These are phyloP conservation scores for Tardiomyces blankii DNA, from an alignment of 1,139 yeast genomes.

Conservation along the genomic window DNA sequence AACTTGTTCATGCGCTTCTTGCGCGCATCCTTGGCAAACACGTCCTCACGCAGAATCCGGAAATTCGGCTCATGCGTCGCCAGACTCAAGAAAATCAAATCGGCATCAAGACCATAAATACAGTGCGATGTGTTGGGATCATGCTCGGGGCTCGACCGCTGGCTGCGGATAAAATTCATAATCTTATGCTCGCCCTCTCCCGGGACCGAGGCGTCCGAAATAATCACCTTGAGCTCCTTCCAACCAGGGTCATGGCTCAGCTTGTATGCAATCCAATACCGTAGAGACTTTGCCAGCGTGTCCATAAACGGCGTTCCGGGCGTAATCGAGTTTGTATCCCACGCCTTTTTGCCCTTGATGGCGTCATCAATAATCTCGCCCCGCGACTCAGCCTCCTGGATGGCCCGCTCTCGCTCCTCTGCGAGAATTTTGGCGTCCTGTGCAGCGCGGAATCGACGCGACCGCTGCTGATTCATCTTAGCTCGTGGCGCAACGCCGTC, in stretches of 20 bases:
- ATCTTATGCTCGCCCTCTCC: slow-evolving; percentile 99
- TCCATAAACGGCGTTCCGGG: slow-evolving; percentile 99
- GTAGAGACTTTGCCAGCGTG: slow-evolving; percentile 67
- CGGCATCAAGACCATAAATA: slow-evolving; percentile 97
- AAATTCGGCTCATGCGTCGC: slow-evolving; percentile 98
- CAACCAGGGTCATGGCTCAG: slow-evolving; percentile 84
- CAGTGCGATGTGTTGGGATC: slow-evolving; percentile 88
- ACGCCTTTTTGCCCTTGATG: slow-evolving; percentile 37
- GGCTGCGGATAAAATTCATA: slow-evolving; percentile 84
- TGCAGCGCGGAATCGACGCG: slow-evolving; percentile 93
- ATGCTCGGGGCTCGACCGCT: slow-evolving; percentile 62
- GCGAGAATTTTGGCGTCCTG: slow-evolving; percentile 64
- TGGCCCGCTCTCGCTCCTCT: slow-evolving; percentile 25
- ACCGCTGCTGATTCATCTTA: slow-evolving; percentile 97
- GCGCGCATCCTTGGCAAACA: slow-evolving; percentile 57
- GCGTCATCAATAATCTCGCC: slow-evolving; percentile 33
- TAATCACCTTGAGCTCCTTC: slow-evolving; percentile 73
- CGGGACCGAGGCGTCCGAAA: slow-evolving; percentile 97
- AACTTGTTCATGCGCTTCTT: slow-evolving; percentile 28
- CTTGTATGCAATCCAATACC: slow-evolving; percentile 87
- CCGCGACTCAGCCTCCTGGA: slow-evolving; percentile 35
- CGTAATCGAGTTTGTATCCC: slow-evolving; percentile 91
- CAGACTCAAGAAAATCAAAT: slow-evolving; percentile 90
- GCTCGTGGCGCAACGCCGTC: slow-evolving; percentile 99
- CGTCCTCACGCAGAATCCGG: slow-evolving; percentile 88